Evolutionary conservation across 192 early-diverging fungal genomes (phyloP).

Genomic region (Spizellomyces punctatus): DNA sequence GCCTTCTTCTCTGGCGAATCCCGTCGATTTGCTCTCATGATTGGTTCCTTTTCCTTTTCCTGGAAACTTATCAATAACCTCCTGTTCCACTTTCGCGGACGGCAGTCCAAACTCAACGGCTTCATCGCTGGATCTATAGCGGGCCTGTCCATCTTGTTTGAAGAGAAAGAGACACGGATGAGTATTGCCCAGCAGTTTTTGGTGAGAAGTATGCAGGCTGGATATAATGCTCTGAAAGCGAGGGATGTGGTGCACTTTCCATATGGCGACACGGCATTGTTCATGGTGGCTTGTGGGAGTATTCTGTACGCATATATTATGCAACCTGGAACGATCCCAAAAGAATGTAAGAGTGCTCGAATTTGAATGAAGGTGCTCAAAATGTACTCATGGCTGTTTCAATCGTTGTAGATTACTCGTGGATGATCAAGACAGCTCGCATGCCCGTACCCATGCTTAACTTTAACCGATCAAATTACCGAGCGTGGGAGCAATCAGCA

Average conservation of each 20-base stretch:
- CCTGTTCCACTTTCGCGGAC: slow-evolving; percentile 29
- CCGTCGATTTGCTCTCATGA: slow-evolving; percentile 71
- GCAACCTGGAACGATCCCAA: slow-evolving; percentile 52
- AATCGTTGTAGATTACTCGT: slow-evolving; percentile 29
- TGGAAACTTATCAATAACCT: slow-evolving; percentile 76
- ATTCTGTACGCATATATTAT: slow-evolving; percentile 56
- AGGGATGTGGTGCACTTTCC: slow-evolving; percentile 41
- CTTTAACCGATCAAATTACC: slow-evolving; percentile 58
- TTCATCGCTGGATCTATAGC: slow-evolving; percentile 33
- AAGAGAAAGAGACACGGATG: slow-evolving; percentile 40
- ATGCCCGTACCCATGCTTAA: slow-evolving; percentile 56
- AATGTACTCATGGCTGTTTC: background rate
- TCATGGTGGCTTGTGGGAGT: slow-evolving; percentile 35
- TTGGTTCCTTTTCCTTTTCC: slow-evolving; percentile 74
- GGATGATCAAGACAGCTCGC: slow-evolving; percentile 65
- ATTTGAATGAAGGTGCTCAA: background rate
- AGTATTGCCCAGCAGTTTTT: slow-evolving; percentile 51
- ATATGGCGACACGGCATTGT: slow-evolving; percentile 51
- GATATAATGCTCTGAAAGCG: slow-evolving; percentile 45
- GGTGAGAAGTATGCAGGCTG: slow-evolving; percentile 42
- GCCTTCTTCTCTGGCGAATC: slow-evolving; percentile 62
- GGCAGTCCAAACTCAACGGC: slow-evolving; percentile 40
- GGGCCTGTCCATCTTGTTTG: slow-evolving; percentile 48
- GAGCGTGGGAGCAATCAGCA: slow-evolving; percentile 6
- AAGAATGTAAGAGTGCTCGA: slow-evolving; percentile 24